phyloP scores from a whole-genome alignment of 495 filamentous ascomycete species.

The Annulohypoxylon maeteangense region DNA sequence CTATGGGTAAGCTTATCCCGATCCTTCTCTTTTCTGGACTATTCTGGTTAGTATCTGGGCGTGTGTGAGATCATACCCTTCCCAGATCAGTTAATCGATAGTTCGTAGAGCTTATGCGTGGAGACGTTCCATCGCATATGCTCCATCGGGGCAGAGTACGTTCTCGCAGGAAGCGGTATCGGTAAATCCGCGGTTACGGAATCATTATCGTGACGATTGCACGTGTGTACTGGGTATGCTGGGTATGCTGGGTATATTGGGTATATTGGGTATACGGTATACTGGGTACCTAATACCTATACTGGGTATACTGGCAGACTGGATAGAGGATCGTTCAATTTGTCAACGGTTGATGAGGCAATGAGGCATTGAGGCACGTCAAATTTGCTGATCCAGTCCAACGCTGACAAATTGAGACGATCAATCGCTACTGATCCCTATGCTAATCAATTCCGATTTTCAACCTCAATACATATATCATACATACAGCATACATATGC shows the following conservation, averaged over 20 bases:
- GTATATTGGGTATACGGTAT: not conserved
- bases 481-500: too few species aligned
- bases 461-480: not conserved
- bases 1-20: not conserved
- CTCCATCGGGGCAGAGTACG: not conserved
- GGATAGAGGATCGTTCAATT: not conserved
- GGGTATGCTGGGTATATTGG: not conserved
- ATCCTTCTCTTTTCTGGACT: not conserved
- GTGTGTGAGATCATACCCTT: not conserved
- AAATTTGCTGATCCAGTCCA: not conserved
- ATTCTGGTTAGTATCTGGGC: not conserved
- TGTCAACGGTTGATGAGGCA: too few species aligned
- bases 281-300: not conserved
- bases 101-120: not conserved
- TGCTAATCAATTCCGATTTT: not conserved
- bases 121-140: not conserved
- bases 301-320: not conserved
- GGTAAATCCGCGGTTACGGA: not conserved
- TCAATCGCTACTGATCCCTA: not conserved
- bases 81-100: constrained; percentile 1
- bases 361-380: not conserved
- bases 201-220: not conserved
- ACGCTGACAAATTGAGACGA: not conserved
- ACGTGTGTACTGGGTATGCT: too few species aligned
- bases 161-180: not conserved